Evolutionary conservation across 1,139 yeast genomes (phyloP).

Genomic region (Taphrina communis): DNA sequence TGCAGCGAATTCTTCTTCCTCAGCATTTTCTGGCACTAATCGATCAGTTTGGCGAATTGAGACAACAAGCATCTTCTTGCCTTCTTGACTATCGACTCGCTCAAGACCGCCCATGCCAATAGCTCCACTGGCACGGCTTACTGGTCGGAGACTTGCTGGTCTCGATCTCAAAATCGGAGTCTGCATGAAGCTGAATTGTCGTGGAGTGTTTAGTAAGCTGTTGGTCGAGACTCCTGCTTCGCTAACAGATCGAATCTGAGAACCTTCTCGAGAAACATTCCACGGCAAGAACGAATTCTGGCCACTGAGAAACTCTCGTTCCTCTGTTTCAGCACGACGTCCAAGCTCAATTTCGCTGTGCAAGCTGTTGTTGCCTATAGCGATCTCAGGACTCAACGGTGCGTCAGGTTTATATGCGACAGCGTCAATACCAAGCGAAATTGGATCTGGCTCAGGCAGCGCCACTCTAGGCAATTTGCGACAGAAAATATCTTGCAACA

Average conservation of each 20-base stretch:
- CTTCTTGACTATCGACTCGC: conserved; percentile 27
- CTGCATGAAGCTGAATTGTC: conserved; percentile 29
- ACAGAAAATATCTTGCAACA: not conserved
- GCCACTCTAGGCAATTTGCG: not conserved
- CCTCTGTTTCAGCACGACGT: conserved; percentile 23
- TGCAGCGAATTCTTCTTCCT: not conserved
- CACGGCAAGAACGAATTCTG: conserved; percentile 27
- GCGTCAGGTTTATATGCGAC: not conserved
- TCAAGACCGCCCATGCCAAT: conserved; percentile 23
- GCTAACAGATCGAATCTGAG: conserved; percentile 10
- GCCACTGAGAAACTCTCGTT: conserved; percentile 8
- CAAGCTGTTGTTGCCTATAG: not conserved
- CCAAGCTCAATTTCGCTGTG: conserved; percentile 27
- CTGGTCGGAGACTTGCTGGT: conserved; percentile 14
- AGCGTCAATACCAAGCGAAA: not conserved
- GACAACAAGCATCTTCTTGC: not conserved
- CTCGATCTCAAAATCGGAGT: conserved; percentile 15
- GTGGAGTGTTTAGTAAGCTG: conserved; percentile 14
- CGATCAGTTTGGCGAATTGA: no score
- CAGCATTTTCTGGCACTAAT: not conserved
- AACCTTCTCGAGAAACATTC: conserved; percentile 32
- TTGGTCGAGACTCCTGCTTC: not conserved
- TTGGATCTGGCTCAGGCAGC: not conserved
- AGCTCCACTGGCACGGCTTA: conserved; percentile 20
- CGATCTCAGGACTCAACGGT: not conserved